Evolutionary conservation across 2,329 filamentous ascomycete species (phyloP).

Genomic region (Beauveria pseudobassiana): DNA sequence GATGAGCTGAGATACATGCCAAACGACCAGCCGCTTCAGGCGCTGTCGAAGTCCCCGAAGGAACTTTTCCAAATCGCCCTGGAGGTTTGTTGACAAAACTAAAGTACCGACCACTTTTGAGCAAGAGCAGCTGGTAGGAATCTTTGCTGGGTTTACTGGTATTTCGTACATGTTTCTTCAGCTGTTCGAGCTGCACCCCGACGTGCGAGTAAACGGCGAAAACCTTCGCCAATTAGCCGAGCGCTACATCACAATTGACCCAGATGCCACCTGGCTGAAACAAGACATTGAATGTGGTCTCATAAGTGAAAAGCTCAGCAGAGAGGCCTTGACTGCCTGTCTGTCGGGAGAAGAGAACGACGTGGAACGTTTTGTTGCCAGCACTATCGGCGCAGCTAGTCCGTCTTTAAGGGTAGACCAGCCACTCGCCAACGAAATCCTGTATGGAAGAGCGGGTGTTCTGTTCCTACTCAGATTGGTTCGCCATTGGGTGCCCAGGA

Average conservation of each 20-base stretch:
- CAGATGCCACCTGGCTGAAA: constrained; percentile 28
- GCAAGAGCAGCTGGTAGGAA: constrained; percentile 32
- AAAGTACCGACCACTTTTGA: constrained; percentile 30
- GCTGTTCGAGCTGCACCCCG: constrained; percentile 36
- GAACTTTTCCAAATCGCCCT: constrained; percentile 27
- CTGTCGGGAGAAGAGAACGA: constrained; percentile 30
- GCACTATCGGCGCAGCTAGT: constrained; percentile 20
- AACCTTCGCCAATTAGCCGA: constrained; percentile 37
- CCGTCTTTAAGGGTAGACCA: constrained; percentile 23
- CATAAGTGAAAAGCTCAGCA: constrained; percentile 40
- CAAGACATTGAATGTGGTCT: constrained; percentile 38
- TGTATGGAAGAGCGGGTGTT: constrained; percentile 60
- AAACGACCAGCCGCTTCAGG: constrained; percentile 25
- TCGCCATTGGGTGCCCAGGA: constrained; percentile 45
- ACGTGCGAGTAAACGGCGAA: constrained; percentile 35
- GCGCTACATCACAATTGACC: constrained; percentile 36
- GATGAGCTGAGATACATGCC: constrained; percentile 23
- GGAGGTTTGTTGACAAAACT: constrained; percentile 26
- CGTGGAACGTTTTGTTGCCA: constrained; percentile 33
- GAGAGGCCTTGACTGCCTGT: constrained; percentile 37
- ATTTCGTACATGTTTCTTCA: constrained; percentile 49
- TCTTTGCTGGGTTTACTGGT: constrained; percentile 47
- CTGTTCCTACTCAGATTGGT: constrained; percentile 61
- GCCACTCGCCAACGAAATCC: constrained; percentile 49
- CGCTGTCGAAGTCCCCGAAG: constrained; percentile 20